Evolutionary conservation across 73 alveolate species (phyloP).

Genomic region (Paramecium tetraurelia): DNA sequence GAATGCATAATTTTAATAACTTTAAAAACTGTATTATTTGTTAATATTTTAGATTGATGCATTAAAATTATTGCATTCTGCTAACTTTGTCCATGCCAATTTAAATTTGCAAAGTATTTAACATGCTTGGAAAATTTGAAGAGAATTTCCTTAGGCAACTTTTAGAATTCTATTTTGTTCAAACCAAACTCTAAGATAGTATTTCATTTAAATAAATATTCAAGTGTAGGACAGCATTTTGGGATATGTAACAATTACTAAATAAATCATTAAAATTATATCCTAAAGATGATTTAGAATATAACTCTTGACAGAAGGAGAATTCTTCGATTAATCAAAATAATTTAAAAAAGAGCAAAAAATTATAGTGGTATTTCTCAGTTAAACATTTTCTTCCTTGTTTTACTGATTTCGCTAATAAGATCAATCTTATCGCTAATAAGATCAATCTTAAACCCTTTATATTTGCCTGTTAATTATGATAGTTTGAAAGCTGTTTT

Average conservation of each 20-base stretch:
- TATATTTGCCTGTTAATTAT: background rate
- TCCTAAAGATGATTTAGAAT: constrained; percentile 3
- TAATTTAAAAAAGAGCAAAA: background rate
- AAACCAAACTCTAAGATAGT: background rate
- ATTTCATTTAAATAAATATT: background rate
- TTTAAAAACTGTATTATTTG: background rate
- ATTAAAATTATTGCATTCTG: background rate
- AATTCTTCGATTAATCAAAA: background rate
- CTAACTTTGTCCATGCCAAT: background rate
- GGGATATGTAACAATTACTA: background rate
- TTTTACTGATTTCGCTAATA: background rate
- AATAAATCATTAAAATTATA: background rate
- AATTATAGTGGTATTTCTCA: background rate
- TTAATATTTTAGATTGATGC: background rate
- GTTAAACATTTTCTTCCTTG: background rate
- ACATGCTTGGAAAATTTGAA: background rate
- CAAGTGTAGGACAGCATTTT: background rate
- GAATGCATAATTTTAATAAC: background rate
- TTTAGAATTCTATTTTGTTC: background rate
- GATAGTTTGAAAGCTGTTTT: background rate
- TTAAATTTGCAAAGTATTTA: background rate
- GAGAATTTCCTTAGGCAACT: background rate
- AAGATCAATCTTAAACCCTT: background rate
- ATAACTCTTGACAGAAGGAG: background rate
- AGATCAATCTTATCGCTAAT: no score